Conservation (phyloP, 106 monocot species). For the Dioscorea zingiberensis region DNA sequence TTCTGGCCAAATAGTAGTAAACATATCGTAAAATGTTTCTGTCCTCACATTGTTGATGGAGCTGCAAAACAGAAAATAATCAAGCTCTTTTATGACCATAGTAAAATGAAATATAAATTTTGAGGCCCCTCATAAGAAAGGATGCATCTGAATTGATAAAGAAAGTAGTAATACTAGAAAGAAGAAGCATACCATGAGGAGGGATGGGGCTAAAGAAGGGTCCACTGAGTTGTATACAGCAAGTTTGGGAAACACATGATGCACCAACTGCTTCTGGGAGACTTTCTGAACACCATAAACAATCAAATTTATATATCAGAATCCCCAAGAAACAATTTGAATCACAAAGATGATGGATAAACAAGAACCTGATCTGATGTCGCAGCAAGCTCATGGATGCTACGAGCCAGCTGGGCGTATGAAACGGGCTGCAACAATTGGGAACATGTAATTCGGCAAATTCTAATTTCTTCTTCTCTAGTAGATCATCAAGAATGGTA, state of each 20-base stretch:
- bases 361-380: constrained; percentile 85
- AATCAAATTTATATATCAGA: constrained; percentile 2
- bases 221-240: constrained; percentile 98
- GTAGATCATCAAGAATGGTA: neutral
- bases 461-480: too few species aligned
- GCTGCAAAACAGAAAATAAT: constrained; percentile 36
- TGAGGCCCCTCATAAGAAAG: too few species aligned
- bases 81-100: too few species aligned
- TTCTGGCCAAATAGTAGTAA: constrained; percentile 98
- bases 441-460: too few species aligned
- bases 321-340: neutral
- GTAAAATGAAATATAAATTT: too few species aligned
- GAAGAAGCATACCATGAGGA: constrained; percentile 73
- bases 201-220: constrained; percentile 91
- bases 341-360: neutral
- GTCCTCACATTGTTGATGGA: constrained; percentile 94
- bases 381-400: constrained; percentile 87
- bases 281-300: constrained; percentile 52
- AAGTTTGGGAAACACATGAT: constrained; percentile 94
- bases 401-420: constrained; percentile 82
- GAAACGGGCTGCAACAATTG: constrained; percentile 61
- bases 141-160: too few species aligned
- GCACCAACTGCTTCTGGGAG: constrained; percentile 79
- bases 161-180: too few species aligned
- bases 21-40: constrained; percentile 96